These are phyloP conservation scores for Trifolium repens DNA, from an alignment of 306 rosid genomes.

Conservation along the genomic window DNA sequence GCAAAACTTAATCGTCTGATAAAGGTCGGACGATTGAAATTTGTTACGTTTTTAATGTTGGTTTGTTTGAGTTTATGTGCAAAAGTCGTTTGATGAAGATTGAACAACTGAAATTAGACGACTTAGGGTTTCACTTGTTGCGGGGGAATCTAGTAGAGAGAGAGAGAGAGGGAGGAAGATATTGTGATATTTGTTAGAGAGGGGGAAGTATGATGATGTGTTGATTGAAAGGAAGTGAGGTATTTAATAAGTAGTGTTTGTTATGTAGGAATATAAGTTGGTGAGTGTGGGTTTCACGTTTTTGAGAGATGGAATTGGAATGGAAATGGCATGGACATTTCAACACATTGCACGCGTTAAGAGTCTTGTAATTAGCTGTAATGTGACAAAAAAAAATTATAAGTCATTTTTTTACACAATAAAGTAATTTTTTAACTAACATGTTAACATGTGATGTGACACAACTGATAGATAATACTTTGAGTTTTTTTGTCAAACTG, in stretches of 20 bases:
- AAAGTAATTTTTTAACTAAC: no score
- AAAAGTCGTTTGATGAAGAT: background rate
- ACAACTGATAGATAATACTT: no score
- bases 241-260: slow-evolving; percentile 32
- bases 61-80: background rate
- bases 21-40: background rate
- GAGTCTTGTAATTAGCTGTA: slow-evolving; percentile 39
- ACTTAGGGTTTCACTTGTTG: background rate
- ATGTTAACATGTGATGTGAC: no score
- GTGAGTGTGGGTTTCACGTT: slow-evolving; percentile 53
- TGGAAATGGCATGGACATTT: slow-evolving; percentile 33
- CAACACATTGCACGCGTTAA: slow-evolving; percentile 38
- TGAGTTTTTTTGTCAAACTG: no score
- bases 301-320: slow-evolving; percentile 33
- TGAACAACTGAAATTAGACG: background rate
- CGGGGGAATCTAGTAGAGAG: background rate
- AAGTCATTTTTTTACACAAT: no score
- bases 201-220: slow-evolving; percentile 34
- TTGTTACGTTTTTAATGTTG: background rate
- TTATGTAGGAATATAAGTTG: slow-evolving; percentile 24
- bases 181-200: slow-evolving; percentile 39
- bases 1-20: background rate
- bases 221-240: slow-evolving; percentile 23
- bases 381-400: background rate
- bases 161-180: background rate